These are phyloP conservation scores for Spinacia oleracea DNA, from an alignment of 179 eudicot genomes.

Conservation along the genomic window DNA sequence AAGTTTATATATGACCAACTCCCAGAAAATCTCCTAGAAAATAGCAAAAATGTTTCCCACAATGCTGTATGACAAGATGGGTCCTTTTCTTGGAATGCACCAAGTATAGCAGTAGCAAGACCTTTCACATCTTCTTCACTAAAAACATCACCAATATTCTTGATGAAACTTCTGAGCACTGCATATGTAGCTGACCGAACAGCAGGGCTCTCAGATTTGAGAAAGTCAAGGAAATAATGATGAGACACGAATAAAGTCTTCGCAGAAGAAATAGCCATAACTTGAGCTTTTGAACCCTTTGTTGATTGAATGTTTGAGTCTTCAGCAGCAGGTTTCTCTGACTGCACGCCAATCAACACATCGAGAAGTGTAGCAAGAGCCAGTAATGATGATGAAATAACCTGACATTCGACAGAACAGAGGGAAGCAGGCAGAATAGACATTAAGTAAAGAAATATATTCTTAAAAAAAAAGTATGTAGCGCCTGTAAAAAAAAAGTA, in stretches of 20 bases:
- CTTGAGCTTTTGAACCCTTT: slow-evolving; percentile 55
- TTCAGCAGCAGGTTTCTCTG: slow-evolving; percentile 48
- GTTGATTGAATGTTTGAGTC: slow-evolving; percentile 41
- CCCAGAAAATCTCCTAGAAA: slow-evolving; percentile 60
- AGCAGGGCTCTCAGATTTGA: slow-evolving; percentile 62
- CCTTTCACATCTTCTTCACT: slow-evolving; percentile 68
- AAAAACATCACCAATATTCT: slow-evolving; percentile 67
- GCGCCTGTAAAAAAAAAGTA: no score
- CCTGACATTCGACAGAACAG: slow-evolving; percentile 41
- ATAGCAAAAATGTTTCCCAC: slow-evolving; percentile 81
- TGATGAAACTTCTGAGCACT: slow-evolving; percentile 65
- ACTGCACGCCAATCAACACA: slow-evolving; percentile 43
- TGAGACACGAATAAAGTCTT: slow-evolving; percentile 64
- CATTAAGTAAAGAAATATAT: neutral
- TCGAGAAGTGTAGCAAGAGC: slow-evolving; percentile 93
- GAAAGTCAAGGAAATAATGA: slow-evolving; percentile 67
- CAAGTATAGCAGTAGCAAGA: slow-evolving; percentile 69
- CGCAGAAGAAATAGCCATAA: slow-evolving; percentile 56
- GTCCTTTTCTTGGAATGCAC: slow-evolving; percentile 85
- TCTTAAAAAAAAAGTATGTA: neutral
- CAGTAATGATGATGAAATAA: slow-evolving; percentile 79
- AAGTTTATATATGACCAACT: slow-evolving; percentile 74
- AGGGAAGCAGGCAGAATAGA: neutral
- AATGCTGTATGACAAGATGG: slow-evolving; percentile 82
- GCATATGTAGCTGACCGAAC: slow-evolving; percentile 87